Conservation (phyloP, 140 eudicot genomes). For the Oenanthe javanica region DNA sequence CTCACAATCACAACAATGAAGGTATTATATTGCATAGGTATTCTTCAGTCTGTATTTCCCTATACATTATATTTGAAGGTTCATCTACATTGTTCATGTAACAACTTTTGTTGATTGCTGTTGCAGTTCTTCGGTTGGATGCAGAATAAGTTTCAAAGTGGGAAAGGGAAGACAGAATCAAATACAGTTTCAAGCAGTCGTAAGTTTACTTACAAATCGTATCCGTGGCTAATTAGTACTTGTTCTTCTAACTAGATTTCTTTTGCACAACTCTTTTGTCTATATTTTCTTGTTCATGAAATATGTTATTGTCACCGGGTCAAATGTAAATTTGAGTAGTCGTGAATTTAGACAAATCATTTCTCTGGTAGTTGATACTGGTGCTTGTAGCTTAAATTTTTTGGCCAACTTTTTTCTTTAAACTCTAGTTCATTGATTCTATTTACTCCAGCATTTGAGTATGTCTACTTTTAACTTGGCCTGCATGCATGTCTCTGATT, state of each 20-base stretch:
- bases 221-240: neutral
- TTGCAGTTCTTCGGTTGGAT: slow-evolving; percentile 87
- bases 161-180: slow-evolving; percentile 38
- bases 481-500: neutral
- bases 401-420: neutral
- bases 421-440: neutral
- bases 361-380: neutral
- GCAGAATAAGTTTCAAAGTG: slow-evolving; percentile 62
- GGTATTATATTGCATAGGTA: neutral
- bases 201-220: slow-evolving; percentile 18
- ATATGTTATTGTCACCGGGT: neutral
- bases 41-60: neutral
- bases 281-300: neutral
- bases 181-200: slow-evolving; percentile 30
- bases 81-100: neutral
- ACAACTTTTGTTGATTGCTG: slow-evolving; percentile 11
- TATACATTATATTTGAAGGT: neutral
- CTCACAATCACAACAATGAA: neutral
- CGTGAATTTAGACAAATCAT: neutral
- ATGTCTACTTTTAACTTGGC: neutral
- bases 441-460: neutral
- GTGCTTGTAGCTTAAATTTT: neutral
- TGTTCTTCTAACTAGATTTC: neutral
- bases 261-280: neutral
- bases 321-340: neutral